Conservation (phyloP, 768 basidiomycete species). For the Suillus occidentalis region DNA sequence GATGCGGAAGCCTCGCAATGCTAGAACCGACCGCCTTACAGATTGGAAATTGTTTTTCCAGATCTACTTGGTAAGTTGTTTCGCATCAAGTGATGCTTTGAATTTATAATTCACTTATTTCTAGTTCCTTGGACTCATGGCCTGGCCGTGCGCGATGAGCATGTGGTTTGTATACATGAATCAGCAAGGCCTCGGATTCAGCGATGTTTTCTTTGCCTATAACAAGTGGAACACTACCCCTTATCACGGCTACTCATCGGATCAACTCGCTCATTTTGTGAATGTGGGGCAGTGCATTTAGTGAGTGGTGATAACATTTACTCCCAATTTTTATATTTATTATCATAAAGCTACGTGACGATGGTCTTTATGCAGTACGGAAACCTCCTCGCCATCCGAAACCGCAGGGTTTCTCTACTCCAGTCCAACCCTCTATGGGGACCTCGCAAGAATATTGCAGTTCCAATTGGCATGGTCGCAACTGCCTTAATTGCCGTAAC, state of each 20-base stretch:
- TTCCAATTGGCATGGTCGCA: constrained; percentile 37
- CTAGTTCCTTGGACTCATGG: constrained; percentile 45
- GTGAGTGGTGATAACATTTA: constrained; percentile 27
- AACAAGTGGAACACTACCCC: constrained; percentile 40
- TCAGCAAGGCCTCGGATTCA: constrained; percentile 37
- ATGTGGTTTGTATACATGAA: constrained; percentile 42
- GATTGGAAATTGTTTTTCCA: constrained; percentile 50
- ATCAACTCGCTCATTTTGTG: constrained; percentile 36
- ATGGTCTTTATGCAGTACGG: constrained; percentile 49
- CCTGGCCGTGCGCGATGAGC: constrained; percentile 46
- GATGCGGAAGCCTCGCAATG: constrained; percentile 48
- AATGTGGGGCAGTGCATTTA: constrained; percentile 46
- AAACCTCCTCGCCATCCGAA: constrained; percentile 42
- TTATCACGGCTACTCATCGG: constrained; percentile 32
- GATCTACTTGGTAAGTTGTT: constrained; percentile 42
- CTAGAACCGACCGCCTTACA: constrained; percentile 48
- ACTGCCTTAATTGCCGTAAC: constrained; percentile 44
- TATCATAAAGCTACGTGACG: constrained; percentile 40
- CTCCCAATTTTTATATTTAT: neutral
- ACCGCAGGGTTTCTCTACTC: constrained; percentile 44
- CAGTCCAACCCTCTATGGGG: constrained; percentile 48
- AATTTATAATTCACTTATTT: constrained; percentile 7
- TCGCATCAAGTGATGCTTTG: neutral
- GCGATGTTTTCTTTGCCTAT: constrained; percentile 41
- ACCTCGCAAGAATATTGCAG: constrained; percentile 42